A percentile compares a stretch with the other conserved stretches of the same genome.
These are phyloP conservation scores for Ciborinia camelliae DNA, from an alignment of 2,329 filamentous ascomycete species.

Conservation along the genomic window DNA sequence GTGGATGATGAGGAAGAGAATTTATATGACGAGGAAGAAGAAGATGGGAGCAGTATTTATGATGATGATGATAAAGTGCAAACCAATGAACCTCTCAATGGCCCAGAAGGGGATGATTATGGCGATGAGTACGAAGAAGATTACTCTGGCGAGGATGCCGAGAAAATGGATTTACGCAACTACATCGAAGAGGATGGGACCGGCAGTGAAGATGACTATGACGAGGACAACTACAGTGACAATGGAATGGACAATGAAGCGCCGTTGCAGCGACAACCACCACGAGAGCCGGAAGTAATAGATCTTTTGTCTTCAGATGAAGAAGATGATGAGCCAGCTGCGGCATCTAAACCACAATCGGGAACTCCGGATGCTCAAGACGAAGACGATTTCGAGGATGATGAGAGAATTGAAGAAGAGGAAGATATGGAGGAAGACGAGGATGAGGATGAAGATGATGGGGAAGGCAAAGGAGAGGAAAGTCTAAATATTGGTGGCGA, in stretches of 20 bases:
- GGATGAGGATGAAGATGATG: slow-evolving; percentile 20
- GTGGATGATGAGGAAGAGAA: not conserved
- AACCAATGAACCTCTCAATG: not conserved
- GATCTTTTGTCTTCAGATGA: slow-evolving; percentile 37
- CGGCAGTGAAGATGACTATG: slow-evolving; percentile 20
- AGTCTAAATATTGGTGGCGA: not conserved
- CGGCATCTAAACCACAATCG: slow-evolving; percentile 32
- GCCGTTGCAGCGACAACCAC: slow-evolving; percentile 5
- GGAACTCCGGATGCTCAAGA: not conserved
- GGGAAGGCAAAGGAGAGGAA: slow-evolving; percentile 15
- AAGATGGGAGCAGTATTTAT: not conserved
- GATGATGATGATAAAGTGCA: not conserved
- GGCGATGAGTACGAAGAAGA: slow-evolving; percentile 21
- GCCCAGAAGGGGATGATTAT: slow-evolving; percentile 1
- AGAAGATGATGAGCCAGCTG: slow-evolving; percentile 4
- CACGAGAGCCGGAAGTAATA: slow-evolving; percentile 32
- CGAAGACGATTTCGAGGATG: slow-evolving; percentile 14
- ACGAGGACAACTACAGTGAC: slow-evolving; percentile 29
- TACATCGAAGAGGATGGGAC: slow-evolving; percentile 1
- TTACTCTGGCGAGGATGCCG: slow-evolving; percentile 38
- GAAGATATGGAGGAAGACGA: slow-evolving; percentile 16
- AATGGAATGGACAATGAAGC: slow-evolving; percentile 31
- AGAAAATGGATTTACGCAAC: not conserved
- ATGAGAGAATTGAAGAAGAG: slow-evolving; percentile 20
- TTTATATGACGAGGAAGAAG: not conserved